Conservation (phyloP, 78 protist genomes). For the Dictyostelium intermedium region DNA sequence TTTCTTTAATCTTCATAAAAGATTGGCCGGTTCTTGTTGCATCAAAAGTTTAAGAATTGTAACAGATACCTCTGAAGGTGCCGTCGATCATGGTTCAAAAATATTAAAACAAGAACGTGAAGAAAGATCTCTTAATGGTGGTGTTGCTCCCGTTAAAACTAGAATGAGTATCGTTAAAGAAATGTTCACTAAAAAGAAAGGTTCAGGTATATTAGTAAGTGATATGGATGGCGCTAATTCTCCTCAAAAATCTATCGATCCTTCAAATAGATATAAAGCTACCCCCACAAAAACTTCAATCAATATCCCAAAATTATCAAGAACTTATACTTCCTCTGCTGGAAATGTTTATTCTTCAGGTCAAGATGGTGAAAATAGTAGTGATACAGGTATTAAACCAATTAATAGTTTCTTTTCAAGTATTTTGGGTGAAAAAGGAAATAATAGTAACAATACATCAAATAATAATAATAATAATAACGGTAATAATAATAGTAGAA, state of each 20-base stretch:
- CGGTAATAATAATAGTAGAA: background rate
- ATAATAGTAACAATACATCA: background rate
- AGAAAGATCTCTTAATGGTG: conserved; percentile 10
- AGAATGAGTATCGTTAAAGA: conserved; percentile 24
- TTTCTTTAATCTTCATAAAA: conserved; percentile 33
- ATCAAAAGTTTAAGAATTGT: conserved; percentile 14
- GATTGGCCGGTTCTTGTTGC: conserved; percentile 54
- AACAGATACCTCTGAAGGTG: conserved; percentile 60
- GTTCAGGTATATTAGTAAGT: background rate
- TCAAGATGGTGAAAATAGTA: background rate
- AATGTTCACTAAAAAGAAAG: conserved; percentile 6
- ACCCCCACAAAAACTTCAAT: background rate
- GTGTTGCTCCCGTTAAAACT: conserved; percentile 62
- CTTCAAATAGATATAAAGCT: conserved; percentile 8
- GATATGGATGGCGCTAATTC: conserved; percentile 35
- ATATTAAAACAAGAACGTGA: conserved; percentile 54
- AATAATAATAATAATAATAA: background rate
- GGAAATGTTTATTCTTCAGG: conserved; percentile 8
- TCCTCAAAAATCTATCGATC: background rate
- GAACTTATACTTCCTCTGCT: conserved; percentile 20
- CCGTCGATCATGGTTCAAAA: conserved; percentile 37
- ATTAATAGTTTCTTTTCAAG: background rate
- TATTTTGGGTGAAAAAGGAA: background rate
- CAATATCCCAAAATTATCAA: conserved; percentile 20
- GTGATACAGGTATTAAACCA: background rate